Evolutionary conservation across 2,329 filamentous ascomycete species (phyloP), one percentile per base, ranked within the genome.

Genomic region (Ascochyta clinopodiicola): DNA sequence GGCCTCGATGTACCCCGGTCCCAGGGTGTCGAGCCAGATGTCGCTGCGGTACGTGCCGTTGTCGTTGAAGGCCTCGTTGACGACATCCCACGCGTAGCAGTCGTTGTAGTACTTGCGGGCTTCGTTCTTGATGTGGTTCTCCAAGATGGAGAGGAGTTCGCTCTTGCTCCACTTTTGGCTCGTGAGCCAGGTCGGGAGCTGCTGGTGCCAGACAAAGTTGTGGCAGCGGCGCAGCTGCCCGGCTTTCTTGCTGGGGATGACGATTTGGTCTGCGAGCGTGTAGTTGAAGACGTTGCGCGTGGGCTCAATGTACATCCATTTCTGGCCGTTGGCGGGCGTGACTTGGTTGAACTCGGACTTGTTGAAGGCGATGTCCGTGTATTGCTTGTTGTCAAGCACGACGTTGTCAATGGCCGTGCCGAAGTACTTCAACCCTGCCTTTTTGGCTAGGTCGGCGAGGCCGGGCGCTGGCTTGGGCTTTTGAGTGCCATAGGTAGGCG

Each of bases 21-120:
- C 84, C 17, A 88, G 80, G 29, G 79, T 79, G 27, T 79, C 70
- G 70, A 81, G 81, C 74, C 86, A 88, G 57, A 86, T 79, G 51
- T 73, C 78, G 53, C 77, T 64, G 51, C 84, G 78, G 73, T 78
- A 84, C 7, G 77, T 80, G 13, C 84, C 84, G 61, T 83, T 80
- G 19, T 88, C 86, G 53, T 82, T 80, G 36, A 86, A 78, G 4
- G 81, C 83, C 76, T 89, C 86, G 69, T 89, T 89, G 22, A 88
- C 80, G 0, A 89, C 86, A 51, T 89, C 86, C 86, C 86, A 89
- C 27, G 81, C 79, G 68, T 84, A 84, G 72, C 86, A 87, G 62
- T 83, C 78, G 51, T 84, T 82, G 70, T 82, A 81, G 77, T 83
- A 88, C 72, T 87, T 80, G 13, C 74, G 77, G 6, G 84, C 82